A percentile compares a stretch with the other conserved stretches of the same genome.
These are phyloP conservation scores for Teratosphaeria viscida DNA, from an alignment of 2,329 filamentous ascomycete genomes.

Conservation along the genomic window DNA sequence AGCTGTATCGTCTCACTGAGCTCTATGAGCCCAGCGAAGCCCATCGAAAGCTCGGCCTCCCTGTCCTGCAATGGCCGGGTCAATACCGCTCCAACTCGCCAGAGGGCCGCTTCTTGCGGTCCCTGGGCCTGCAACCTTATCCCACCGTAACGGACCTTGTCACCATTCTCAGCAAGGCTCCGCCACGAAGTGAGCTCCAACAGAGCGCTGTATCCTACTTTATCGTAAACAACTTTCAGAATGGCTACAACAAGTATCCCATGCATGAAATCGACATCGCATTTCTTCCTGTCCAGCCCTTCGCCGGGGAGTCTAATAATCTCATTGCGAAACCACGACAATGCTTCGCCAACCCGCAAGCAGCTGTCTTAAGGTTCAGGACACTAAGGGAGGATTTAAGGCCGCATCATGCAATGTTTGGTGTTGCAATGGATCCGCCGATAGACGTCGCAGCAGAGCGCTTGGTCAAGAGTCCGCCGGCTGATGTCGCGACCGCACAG, in stretches of 20 bases:
- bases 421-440: constrained; percentile 70
- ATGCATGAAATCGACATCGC: constrained; percentile 37
- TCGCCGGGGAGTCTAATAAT: constrained; percentile 41
- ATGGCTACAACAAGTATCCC: constrained; percentile 61
- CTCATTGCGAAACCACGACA: constrained; percentile 59
- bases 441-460: constrained; percentile 66
- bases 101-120: constrained; percentile 65
- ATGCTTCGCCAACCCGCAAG: constrained; percentile 73
- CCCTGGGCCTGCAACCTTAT: constrained; percentile 61
- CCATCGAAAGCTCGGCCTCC: constrained; percentile 59
- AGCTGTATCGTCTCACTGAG: constrained; percentile 61
- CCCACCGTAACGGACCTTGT: constrained; percentile 67
- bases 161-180: constrained; percentile 60
- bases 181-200: constrained; percentile 48
- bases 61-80: constrained; percentile 74
- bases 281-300: constrained; percentile 63
- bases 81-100: constrained; percentile 53
- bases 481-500: constrained; percentile 53
- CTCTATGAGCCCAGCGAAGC: constrained; percentile 69
- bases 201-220: constrained; percentile 70
- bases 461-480: constrained; percentile 62
- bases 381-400: constrained; percentile 69
- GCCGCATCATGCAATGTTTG: constrained; percentile 72
- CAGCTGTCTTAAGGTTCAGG: constrained; percentile 67
- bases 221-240: constrained; percentile 64